Conservation (phyloP, 2,329 filamentous ascomycete species). For the Calonectria hawksworthii region DNA sequence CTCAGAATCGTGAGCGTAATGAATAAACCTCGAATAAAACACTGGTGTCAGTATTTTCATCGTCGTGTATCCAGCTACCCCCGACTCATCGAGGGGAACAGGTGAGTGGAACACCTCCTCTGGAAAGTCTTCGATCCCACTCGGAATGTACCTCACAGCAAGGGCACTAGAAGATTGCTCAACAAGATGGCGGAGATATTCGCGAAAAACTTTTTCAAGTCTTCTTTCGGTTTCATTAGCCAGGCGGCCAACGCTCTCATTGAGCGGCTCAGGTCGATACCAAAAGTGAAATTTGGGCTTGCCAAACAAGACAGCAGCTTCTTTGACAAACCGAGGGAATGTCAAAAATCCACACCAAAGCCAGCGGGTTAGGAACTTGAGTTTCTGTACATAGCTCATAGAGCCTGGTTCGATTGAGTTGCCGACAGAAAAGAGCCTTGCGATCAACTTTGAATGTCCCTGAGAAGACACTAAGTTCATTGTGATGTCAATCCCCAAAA, state of each 20-base stretch:
- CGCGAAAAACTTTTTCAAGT: slow-evolving; percentile 63
- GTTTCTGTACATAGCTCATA: slow-evolving; percentile 59
- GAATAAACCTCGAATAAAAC: slow-evolving; percentile 77
- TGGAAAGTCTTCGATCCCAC: slow-evolving; percentile 58
- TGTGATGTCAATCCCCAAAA: slow-evolving; percentile 67
- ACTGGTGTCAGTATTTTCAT: slow-evolving; percentile 73
- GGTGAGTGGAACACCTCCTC: slow-evolving; percentile 57
- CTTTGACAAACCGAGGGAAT: slow-evolving; percentile 73
- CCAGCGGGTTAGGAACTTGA: slow-evolving; percentile 68
- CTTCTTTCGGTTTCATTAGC: slow-evolving; percentile 64
- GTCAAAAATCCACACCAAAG: slow-evolving; percentile 78
- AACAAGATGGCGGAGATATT: slow-evolving; percentile 65
- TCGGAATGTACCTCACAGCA: slow-evolving; percentile 66
- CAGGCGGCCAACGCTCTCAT: slow-evolving; percentile 66
- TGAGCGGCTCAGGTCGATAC: slow-evolving; percentile 74
- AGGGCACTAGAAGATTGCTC: slow-evolving; percentile 59
- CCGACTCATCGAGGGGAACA: slow-evolving; percentile 33
- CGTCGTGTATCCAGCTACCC: slow-evolving; percentile 58
- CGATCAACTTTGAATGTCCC: slow-evolving; percentile 71
- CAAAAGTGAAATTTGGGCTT: slow-evolving; percentile 71
- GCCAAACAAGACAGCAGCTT: slow-evolving; percentile 72
- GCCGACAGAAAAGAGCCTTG: slow-evolving; percentile 69
- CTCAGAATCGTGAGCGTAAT: slow-evolving; percentile 73
- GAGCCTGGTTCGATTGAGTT: slow-evolving; percentile 63
- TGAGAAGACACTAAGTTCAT: slow-evolving; percentile 74